phyloP scores from a whole-genome alignment of 345 rosid genomes.

The Gossypium rotundifolium region DNA sequence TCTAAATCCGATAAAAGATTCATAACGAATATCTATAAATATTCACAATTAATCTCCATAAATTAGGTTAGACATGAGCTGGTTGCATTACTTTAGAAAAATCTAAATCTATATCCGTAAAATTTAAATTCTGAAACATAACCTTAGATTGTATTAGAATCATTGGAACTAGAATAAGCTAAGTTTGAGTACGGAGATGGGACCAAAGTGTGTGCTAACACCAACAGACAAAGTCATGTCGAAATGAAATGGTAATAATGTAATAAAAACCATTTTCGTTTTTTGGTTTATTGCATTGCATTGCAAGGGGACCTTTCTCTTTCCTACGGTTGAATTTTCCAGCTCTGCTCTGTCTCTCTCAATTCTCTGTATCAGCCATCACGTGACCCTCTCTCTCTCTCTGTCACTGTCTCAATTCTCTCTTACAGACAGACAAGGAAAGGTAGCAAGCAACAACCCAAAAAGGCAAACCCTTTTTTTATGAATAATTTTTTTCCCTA shows the following conservation, averaged over 20 bases:
- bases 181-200: neutral
- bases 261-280: neutral
- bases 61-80: too few relatives aligned
- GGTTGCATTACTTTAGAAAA: too few relatives aligned
- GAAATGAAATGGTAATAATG: neutral
- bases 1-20: too few relatives aligned
- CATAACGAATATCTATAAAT: too few relatives aligned
- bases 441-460: neutral
- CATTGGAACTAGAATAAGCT: neutral
- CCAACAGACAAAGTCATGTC: slow-evolving; percentile 1
- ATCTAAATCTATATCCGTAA: too few relatives aligned
- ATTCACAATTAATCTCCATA: too few relatives aligned
- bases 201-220: neutral
- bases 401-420: neutral
- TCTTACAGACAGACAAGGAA: neutral
- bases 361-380: slow-evolving; percentile 1
- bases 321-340: neutral
- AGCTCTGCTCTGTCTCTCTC: slow-evolving; percentile 3
- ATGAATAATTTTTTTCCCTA: neutral
- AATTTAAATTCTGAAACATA: too few relatives aligned
- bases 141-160: too few relatives aligned
- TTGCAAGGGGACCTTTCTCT: neutral
- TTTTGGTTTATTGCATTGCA: neutral
- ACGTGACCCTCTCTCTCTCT: neutral
- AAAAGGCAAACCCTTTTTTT: slow-evolving; percentile 10